Conservation (phyloP, 257 asterid genomes). For the Lycium ferocissimum region DNA sequence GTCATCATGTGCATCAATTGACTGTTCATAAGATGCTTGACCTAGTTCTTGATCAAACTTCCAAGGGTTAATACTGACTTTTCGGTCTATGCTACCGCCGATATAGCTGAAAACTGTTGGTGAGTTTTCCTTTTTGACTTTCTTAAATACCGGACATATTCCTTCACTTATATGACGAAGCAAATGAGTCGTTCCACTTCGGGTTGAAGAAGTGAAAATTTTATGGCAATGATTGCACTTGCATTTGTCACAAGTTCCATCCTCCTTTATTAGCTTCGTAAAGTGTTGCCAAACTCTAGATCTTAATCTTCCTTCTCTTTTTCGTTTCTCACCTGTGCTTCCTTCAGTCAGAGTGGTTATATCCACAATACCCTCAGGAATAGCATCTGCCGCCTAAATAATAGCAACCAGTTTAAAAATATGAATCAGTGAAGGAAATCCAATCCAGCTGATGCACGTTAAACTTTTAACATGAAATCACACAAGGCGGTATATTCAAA, state of each 20-base stretch:
- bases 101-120: slow-evolving; percentile 41
- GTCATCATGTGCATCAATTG: slow-evolving; percentile 55
- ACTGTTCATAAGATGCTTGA: slow-evolving; percentile 52
- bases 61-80: slow-evolving; percentile 49
- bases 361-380: slow-evolving; percentile 55
- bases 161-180: slow-evolving; percentile 87
- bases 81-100: slow-evolving; percentile 48
- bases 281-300: slow-evolving; percentile 93
- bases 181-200: slow-evolving; percentile 86
- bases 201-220: slow-evolving; percentile 73
- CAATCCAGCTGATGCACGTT: not conserved
- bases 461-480: slow-evolving; percentile 6
- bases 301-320: slow-evolving; percentile 74
- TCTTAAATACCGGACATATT: slow-evolving; percentile 67
- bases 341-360: slow-evolving; percentile 58
- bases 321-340: slow-evolving; percentile 66
- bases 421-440: not conserved
- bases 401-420: not conserved
- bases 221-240: slow-evolving; percentile 82
- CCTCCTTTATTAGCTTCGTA: slow-evolving; percentile 78
- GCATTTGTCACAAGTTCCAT: slow-evolving; percentile 77
- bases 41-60: slow-evolving; percentile 55
- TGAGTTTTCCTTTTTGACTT: slow-evolving; percentile 50
- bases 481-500: not conserved
- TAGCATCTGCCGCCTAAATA: slow-evolving; percentile 62